Percentiles rank a stretch among this genome's conserved stretches.
Conservation (phyloP, 108 stramenopile genomes). For the Cyclotella cryptica region DNA sequence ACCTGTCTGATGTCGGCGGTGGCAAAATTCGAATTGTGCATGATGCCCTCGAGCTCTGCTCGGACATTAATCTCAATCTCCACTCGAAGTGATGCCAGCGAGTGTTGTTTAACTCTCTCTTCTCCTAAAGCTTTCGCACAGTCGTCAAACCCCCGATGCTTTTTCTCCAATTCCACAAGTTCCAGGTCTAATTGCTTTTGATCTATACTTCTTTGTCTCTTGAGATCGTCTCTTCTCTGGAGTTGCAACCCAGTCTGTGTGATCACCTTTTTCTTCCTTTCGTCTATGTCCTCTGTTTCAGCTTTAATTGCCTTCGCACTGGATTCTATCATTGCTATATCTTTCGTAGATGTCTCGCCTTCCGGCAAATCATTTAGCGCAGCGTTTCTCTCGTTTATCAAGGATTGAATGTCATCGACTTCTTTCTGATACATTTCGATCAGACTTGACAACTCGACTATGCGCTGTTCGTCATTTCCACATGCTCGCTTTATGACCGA, state of each 20-base stretch:
- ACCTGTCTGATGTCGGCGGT: conserved; percentile 12
- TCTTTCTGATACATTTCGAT: not conserved
- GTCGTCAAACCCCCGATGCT: conserved; percentile 2
- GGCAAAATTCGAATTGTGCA: conserved; percentile 4
- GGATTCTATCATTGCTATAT: not conserved
- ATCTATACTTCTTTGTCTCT: not conserved
- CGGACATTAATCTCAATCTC: not conserved
- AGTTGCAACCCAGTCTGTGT: not conserved
- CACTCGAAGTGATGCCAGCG: conserved; percentile 10
- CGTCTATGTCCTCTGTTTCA: not conserved
- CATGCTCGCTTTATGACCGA: not conserved
- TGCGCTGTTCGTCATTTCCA: not conserved
- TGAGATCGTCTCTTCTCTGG: not conserved
- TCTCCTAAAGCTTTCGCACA: not conserved
- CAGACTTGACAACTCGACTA: not conserved
- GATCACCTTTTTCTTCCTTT: not conserved
- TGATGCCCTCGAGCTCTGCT: not conserved
- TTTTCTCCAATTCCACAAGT: not conserved
- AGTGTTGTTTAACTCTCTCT: conserved; percentile 13
- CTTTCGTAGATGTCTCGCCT: not conserved
- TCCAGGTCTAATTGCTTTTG: conserved; percentile 2
- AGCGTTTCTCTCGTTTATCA: not conserved
- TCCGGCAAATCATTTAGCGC: not conserved
- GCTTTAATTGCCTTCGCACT: not conserved
- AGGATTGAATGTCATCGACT: not conserved